Evolutionary conservation across 106 monocot genomes (phyloP).

Genomic region (Triglochin maritima): DNA sequence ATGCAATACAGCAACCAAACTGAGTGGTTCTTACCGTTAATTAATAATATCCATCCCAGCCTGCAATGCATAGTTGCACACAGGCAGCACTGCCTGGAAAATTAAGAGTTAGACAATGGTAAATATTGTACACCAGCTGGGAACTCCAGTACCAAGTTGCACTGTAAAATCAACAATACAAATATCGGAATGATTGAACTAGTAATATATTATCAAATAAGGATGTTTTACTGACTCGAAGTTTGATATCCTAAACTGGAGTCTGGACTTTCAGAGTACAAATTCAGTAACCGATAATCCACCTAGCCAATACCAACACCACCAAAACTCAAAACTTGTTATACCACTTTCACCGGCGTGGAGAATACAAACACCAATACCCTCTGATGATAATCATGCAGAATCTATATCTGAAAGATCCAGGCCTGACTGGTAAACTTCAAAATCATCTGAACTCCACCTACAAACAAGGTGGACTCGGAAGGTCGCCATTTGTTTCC

Average conservation of each 20-base stretch:
- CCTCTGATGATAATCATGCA: not conserved
- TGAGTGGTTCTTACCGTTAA: not conserved
- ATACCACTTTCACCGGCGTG: not conserved
- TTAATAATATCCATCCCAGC: too few species aligned
- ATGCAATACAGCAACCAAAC: not conserved
- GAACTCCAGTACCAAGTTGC: too few species aligned
- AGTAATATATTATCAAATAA: not conserved
- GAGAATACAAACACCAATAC: not conserved
- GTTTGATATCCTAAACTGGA: not conserved
- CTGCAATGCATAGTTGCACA: too few species aligned
- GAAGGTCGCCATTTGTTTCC: slow-evolving; percentile 83
- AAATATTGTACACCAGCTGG: too few species aligned
- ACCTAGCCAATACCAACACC: not conserved
- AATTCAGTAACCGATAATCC: not conserved
- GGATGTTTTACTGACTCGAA: not conserved
- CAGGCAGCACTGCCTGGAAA: too few species aligned
- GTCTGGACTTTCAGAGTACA: not conserved
- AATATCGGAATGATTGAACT: too few species aligned
- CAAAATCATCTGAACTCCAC: slow-evolving; percentile 77
- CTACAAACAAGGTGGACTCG: slow-evolving; percentile 66
- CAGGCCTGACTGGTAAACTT: slow-evolving; percentile 59
- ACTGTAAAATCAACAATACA: too few species aligned
- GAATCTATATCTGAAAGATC: slow-evolving; percentile 7
- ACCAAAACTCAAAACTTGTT: not conserved
- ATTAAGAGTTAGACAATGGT: too few species aligned